Evolutionary conservation across 176 grass and related monocot genomes (phyloP).

Genomic region (Juncus inflexus): DNA sequence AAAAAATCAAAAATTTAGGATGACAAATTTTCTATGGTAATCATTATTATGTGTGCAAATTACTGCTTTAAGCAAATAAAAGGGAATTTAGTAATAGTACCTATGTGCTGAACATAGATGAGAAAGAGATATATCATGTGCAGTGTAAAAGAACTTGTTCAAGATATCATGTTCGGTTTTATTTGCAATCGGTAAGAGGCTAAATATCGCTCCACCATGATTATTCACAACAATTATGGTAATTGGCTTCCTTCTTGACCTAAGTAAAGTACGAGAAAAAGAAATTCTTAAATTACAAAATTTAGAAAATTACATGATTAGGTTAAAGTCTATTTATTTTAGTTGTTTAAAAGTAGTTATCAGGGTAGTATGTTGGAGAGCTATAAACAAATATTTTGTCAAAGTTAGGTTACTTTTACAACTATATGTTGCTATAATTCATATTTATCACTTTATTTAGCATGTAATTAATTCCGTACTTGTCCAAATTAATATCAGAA

Average conservation of each 20-base stretch:
- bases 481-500: not conserved
- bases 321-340: no score
- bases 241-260: conserved; percentile 63
- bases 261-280: conserved; percentile 41
- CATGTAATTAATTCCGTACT: no score
- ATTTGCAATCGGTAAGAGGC: conserved; percentile 81
- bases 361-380: no score
- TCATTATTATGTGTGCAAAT: no score
- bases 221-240: conserved; percentile 87
- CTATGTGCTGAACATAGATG: conserved; percentile 89
- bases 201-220: conserved; percentile 97
- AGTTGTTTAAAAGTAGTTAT: no score
- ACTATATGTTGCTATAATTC: not conserved
- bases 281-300: conserved; percentile 14
- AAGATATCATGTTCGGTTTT: conserved; percentile 48
- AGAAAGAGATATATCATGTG: conserved; percentile 73
- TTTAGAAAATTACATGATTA: not conserved
- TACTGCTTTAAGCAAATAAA: not conserved
- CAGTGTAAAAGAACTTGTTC: conserved; percentile 83
- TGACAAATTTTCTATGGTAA: no score
- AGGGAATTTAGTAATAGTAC: conserved; percentile 30
- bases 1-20: not conserved
- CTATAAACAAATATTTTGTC: no score
- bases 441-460: no score
- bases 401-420: no score